phyloP scores from a whole-genome alignment of 768 basidiomycete genomes.

The Xerocomellus dryophilus region DNA sequence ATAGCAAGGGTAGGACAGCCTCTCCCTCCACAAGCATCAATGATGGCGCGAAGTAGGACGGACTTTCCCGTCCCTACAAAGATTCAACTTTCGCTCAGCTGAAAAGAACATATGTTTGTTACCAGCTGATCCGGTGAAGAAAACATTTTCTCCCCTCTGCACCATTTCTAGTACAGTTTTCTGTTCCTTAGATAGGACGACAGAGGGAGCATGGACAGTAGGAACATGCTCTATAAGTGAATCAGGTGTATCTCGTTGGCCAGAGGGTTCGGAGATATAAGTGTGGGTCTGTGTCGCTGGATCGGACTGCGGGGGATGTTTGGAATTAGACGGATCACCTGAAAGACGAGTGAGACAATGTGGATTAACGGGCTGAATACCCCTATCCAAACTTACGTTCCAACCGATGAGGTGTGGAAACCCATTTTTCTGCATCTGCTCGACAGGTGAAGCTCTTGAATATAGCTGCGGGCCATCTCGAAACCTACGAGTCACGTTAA shows the following conservation, averaged over 20 bases:
- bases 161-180: conserved; percentile 48
- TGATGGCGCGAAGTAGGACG: conserved; percentile 74
- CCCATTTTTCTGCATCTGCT: conserved; percentile 51
- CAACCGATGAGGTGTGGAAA: conserved; percentile 17
- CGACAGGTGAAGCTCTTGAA: conserved; percentile 51
- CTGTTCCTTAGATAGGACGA: conserved; percentile 54
- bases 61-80: conserved; percentile 76
- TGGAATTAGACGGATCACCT: conserved; percentile 3
- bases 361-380: background rate
- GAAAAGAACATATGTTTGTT: background rate
- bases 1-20: conserved; percentile 50
- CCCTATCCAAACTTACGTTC: conserved; percentile 20
- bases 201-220: conserved; percentile 8
- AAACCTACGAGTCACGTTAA: conserved; percentile 38
- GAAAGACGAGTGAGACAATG: background rate
- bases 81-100: background rate
- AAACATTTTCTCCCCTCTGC: conserved; percentile 60
- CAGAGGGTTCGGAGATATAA: background rate
- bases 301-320: background rate
- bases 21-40: conserved; percentile 43
- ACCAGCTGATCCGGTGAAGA: conserved; percentile 87
- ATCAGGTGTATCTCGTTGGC: background rate
- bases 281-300: background rate
- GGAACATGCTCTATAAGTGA: background rate
- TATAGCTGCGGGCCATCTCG: conserved; percentile 48